These are phyloP conservation scores for Citrus hindsii DNA, from an alignment of 345 rosid species.

Conservation along the genomic window DNA sequence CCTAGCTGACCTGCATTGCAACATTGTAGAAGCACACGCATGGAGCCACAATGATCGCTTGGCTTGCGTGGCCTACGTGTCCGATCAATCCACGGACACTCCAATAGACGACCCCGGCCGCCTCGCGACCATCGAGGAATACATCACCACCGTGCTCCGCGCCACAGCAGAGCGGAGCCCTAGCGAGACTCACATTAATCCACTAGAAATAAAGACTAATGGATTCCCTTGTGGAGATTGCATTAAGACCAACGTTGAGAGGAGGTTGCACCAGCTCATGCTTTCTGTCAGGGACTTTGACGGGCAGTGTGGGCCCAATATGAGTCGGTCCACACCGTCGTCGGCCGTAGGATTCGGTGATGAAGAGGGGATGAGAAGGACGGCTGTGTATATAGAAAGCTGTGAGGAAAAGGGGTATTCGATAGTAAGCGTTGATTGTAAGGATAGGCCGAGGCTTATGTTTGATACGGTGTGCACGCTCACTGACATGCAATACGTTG, in stretches of 20 bases:
- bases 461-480: constrained; percentile 75
- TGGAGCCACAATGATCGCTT: constrained; percentile 78
- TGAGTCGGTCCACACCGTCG: background rate
- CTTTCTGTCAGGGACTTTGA: constrained; percentile 66
- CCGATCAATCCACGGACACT: constrained; percentile 44
- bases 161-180: constrained; percentile 27
- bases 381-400: constrained; percentile 45
- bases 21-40: constrained; percentile 65
- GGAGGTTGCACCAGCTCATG: constrained; percentile 73
- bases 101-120: constrained; percentile 60
- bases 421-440: constrained; percentile 55
- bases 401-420: constrained; percentile 70
- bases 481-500: constrained; percentile 73
- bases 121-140: constrained; percentile 57
- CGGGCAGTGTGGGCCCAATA: constrained; percentile 23
- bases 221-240: constrained; percentile 42
- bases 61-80: constrained; percentile 63
- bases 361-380: constrained; percentile 22
- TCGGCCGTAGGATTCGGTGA: too few relatives aligned
- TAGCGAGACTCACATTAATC: constrained; percentile 26
- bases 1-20: constrained; percentile 56
- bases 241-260: constrained; percentile 44
- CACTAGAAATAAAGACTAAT: constrained; percentile 32
- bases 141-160: constrained; percentile 54
- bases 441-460: constrained; percentile 70